These are phyloP conservation scores for Pseudevernia furfuracea DNA, from an alignment of 495 filamentous ascomycete genomes.

Conservation along the genomic window DNA sequence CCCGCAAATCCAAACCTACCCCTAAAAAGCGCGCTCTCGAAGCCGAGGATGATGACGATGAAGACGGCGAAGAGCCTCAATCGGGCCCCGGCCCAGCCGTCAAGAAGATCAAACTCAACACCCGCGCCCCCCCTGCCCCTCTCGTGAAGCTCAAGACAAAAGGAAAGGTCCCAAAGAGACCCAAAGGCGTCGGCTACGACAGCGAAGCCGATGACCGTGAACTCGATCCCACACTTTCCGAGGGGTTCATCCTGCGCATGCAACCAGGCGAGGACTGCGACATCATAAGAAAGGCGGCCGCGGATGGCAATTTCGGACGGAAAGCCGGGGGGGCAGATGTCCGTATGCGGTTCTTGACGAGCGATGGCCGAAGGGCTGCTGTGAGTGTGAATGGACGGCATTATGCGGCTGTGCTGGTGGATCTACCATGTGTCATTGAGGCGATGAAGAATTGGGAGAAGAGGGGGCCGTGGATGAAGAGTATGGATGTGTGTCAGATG, in stretches of 20 bases:
- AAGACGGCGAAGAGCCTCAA: slow-evolving; percentile 5
- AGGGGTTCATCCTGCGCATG: slow-evolving; percentile 86
- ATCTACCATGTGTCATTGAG: slow-evolving; percentile 87
- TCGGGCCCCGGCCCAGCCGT: slow-evolving; percentile 24
- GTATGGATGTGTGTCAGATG: slow-evolving; percentile 93
- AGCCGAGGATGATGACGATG: slow-evolving; percentile 22
- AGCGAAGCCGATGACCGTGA: slow-evolving; percentile 93
- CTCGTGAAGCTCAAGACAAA: slow-evolving; percentile 50
- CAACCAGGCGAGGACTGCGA: slow-evolving; percentile 77
- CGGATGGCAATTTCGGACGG: slow-evolving; percentile 64
- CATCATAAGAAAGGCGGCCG: slow-evolving; percentile 61
- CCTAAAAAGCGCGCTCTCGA: slow-evolving; percentile 29
- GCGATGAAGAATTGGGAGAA: slow-evolving; percentile 95
- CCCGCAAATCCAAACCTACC: slow-evolving; percentile 27
- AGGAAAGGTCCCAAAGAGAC: slow-evolving; percentile 54
- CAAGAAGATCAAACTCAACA: slow-evolving; percentile 42
- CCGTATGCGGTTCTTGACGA: slow-evolving; percentile 67
- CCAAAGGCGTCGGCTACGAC: slow-evolving; percentile 81
- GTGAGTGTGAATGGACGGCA: slow-evolving; percentile 58
- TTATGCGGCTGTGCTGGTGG: slow-evolving; percentile 77
- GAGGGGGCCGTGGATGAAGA: slow-evolving; percentile 76
- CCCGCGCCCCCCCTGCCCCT: slow-evolving; percentile 29
- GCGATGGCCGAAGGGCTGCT: slow-evolving; percentile 64
- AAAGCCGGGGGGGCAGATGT: slow-evolving; percentile 61
- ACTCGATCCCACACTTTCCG: slow-evolving; percentile 75